These are phyloP conservation scores for Trichoderma sp. DNA, from an alignment of 2,329 filamentous ascomycete species.

Conservation along the genomic window DNA sequence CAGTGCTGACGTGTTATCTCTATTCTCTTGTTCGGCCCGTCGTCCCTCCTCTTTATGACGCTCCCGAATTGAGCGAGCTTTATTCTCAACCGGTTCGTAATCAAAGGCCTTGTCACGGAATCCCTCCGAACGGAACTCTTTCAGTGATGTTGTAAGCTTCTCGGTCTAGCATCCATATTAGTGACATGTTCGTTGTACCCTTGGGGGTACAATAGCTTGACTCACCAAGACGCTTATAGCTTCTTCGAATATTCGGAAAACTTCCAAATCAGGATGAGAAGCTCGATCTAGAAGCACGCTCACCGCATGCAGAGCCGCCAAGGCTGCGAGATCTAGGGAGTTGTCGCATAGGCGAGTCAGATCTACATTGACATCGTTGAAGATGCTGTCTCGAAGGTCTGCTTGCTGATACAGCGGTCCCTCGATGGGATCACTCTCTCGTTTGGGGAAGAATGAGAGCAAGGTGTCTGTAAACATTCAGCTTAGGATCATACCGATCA, in stretches of 20 bases:
- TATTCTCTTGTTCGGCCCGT: conserved; percentile 55
- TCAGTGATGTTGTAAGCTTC: conserved; percentile 60
- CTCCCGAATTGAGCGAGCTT: conserved; percentile 38
- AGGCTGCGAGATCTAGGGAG: conserved; percentile 58
- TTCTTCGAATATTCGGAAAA: conserved; percentile 65
- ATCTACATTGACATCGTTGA: conserved; percentile 64
- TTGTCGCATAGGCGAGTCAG: conserved; percentile 61
- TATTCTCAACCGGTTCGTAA: conserved; percentile 41
- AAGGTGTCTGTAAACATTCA: conserved; percentile 43
- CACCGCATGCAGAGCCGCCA: conserved; percentile 60
- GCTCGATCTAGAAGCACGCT: conserved; percentile 59
- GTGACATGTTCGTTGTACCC: background rate
- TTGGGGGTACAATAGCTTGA: background rate
- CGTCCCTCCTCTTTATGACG: conserved; percentile 41
- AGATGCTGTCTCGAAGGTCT: conserved; percentile 61
- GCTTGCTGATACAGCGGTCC: conserved; percentile 57
- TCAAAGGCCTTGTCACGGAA: conserved; percentile 46
- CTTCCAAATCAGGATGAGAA: conserved; percentile 58
- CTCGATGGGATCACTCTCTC: conserved; percentile 53
- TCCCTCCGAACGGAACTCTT: conserved; percentile 57
- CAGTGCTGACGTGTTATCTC: conserved; percentile 60
- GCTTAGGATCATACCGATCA: background rate
- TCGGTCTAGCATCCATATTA: conserved; percentile 47
- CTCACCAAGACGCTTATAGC: conserved; percentile 60
- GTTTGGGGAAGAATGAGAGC: conserved; percentile 53